Evolutionary conservation across 2,329 filamentous ascomycete species (phyloP).

Genomic region (Fusarium foetens): DNA sequence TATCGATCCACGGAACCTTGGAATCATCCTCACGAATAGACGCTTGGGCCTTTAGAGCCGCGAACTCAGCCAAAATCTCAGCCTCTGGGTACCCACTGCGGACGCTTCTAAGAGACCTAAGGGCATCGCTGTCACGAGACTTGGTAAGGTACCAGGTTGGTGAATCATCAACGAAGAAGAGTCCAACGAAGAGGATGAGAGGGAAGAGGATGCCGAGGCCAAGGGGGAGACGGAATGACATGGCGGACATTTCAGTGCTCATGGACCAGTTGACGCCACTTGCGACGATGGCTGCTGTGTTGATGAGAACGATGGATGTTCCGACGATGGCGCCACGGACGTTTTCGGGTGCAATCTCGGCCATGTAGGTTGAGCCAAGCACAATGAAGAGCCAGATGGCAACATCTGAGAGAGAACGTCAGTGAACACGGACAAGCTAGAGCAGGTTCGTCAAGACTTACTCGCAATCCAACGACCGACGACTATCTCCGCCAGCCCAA

Average conservation of each 20-base stretch:
- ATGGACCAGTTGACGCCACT: not conserved
- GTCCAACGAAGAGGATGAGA: not conserved
- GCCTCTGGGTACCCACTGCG: not conserved
- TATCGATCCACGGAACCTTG: not conserved
- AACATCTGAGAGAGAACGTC: not conserved
- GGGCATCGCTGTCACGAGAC: not conserved
- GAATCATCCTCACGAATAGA: not conserved
- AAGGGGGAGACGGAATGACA: not conserved
- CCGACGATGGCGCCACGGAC: not conserved
- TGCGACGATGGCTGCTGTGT: not conserved
- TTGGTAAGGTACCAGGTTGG: not conserved
- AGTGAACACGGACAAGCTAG: not conserved
- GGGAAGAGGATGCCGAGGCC: not conserved
- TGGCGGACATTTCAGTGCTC: not conserved
- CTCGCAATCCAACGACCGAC: not conserved
- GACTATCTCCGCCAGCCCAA: not conserved
- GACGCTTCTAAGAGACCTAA: not conserved
- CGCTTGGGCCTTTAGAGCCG: not conserved
- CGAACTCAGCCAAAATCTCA: not conserved
- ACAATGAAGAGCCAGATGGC: not conserved
- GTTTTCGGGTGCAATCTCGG: not conserved
- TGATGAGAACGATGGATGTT: not conserved
- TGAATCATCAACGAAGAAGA: not conserved
- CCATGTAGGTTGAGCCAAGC: not conserved
- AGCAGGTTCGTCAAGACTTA: rapidly evolving